These are phyloP conservation scores for Blastomyces gilchristii DNA, from an alignment of 2,329 filamentous ascomycete species.

Conservation along the genomic window DNA sequence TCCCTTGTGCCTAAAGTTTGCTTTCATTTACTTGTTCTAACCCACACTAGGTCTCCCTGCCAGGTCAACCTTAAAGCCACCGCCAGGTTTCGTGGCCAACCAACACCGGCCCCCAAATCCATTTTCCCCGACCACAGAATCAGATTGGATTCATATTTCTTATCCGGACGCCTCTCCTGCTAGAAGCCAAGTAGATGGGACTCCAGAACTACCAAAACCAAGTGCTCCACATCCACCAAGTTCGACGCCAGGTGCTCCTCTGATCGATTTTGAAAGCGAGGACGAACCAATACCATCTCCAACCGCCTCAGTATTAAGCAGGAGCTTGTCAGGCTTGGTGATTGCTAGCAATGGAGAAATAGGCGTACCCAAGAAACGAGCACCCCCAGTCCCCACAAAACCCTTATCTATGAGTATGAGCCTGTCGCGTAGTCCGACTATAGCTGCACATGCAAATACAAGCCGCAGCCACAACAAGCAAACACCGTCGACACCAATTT, in stretches of 20 bases:
- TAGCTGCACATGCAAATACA: background rate
- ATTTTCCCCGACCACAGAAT: slow-evolving; percentile 61
- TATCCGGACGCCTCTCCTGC: slow-evolving; percentile 9
- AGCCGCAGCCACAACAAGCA: background rate
- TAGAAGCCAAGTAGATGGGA: slow-evolving; percentile 13
- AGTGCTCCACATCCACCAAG: background rate
- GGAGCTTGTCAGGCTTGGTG: background rate
- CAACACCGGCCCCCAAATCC: slow-evolving; percentile 69
- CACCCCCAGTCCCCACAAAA: slow-evolving; percentile 10
- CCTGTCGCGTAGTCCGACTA: background rate
- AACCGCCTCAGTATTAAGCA: background rate
- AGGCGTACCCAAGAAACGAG: slow-evolving; percentile 2
- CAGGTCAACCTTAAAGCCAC: slow-evolving; percentile 59
- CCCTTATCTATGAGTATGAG: slow-evolving; percentile 7
- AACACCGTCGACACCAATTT: background rate
- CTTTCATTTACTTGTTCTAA: slow-evolving; percentile 15
- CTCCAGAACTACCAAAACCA: background rate
- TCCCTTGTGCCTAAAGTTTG: background rate
- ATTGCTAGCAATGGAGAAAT: background rate
- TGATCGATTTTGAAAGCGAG: slow-evolving; percentile 1
- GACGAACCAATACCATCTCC: background rate
- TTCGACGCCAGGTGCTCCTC: background rate
- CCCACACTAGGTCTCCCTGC: slow-evolving; percentile 53
- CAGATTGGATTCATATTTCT: slow-evolving; percentile 62
- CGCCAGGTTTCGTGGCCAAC: slow-evolving; percentile 58